Evolutionary conservation across 805 yeast species (phyloP).

Genomic region (Zygosaccharomyces bailii): DNA sequence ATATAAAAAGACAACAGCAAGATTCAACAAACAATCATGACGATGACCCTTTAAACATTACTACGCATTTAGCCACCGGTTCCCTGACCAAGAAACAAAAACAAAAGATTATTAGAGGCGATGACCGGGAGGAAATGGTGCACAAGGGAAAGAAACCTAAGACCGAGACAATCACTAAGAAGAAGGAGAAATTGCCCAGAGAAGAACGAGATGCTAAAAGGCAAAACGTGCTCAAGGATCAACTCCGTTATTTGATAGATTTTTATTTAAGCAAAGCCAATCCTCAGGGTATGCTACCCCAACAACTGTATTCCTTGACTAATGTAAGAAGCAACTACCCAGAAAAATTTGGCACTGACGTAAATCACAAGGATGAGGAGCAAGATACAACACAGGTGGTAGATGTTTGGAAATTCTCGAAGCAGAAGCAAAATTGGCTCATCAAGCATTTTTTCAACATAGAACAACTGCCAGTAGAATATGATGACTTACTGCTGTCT

Average conservation of each 20-base stretch:
- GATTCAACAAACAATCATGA: conserved; percentile 3
- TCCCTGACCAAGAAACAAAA: conserved; percentile 32
- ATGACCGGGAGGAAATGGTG: conserved; percentile 13
- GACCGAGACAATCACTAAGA: conserved; percentile 12
- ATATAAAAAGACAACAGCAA: conserved; percentile 20
- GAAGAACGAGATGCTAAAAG: conserved; percentile 25
- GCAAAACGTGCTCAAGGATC: conserved; percentile 32
- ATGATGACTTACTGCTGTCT: conserved; percentile 27
- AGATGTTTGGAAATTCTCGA: conserved; percentile 38
- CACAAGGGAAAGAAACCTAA: conserved; percentile 19
- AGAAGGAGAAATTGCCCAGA: conserved; percentile 30
- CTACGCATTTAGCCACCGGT: conserved; percentile 37
- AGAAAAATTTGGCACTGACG: conserved; percentile 10
- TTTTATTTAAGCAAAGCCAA: conserved; percentile 29
- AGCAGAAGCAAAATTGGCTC: conserved; percentile 38
- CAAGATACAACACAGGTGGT: conserved; percentile 16
- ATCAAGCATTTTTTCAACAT: conserved; percentile 31
- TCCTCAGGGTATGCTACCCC: conserved; percentile 24
- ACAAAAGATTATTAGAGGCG: conserved; percentile 30
- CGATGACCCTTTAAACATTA: conserved; percentile 36
- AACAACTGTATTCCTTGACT: conserved; percentile 17
- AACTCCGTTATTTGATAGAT: conserved; percentile 35
- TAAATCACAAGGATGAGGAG: conserved; percentile 12
- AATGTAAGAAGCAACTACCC: conserved; percentile 26
- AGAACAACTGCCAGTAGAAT: conserved; percentile 30